These are phyloP conservation scores for Fusarium proliferatum DNA, from an alignment of 2,329 filamentous ascomycete species.

Conservation along the genomic window DNA sequence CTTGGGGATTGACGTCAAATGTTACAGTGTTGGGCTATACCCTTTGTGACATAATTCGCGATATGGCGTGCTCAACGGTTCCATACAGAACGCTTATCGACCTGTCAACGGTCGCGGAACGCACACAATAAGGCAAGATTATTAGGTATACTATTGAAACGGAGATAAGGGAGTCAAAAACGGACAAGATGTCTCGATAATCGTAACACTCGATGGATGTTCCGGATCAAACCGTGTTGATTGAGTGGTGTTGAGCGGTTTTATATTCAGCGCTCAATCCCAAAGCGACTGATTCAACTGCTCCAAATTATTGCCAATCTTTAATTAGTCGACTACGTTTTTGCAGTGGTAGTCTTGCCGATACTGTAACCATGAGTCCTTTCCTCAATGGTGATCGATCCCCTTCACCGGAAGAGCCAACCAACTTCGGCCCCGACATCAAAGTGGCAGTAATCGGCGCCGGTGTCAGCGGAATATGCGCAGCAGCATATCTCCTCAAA, in stretches of 20 bases:
- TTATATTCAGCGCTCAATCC: background rate
- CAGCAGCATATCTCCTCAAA: slow-evolving; percentile 52
- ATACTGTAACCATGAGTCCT: slow-evolving; percentile 15
- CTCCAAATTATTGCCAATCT: fast-evolving
- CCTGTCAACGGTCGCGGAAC: slow-evolving; percentile 13
- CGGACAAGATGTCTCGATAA: background rate
- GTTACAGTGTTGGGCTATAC: slow-evolving; percentile 3
- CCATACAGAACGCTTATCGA: slow-evolving; percentile 2
- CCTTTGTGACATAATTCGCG: slow-evolving; percentile 36
- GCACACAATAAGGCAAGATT: slow-evolving; percentile 14
- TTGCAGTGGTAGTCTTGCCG: fast-evolving
- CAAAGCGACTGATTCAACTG: fast-evolving
- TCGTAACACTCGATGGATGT: slow-evolving; percentile 2
- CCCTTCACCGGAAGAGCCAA: background rate
- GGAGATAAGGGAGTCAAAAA: background rate
- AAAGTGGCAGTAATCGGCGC: slow-evolving; percentile 54
- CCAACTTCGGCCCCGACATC: slow-evolving; percentile 17
- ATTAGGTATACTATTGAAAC: too few relatives aligned
- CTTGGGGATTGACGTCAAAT: slow-evolving; percentile 6
- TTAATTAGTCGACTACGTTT: fast-evolving
- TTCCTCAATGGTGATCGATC: slow-evolving; percentile 13
- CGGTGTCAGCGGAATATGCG: slow-evolving; percentile 54
- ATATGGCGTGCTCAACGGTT: slow-evolving; percentile 38
- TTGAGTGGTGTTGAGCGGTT: background rate
- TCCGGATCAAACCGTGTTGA: background rate